These are phyloP conservation scores for Berberis vulgaris DNA, from an alignment of 164 flowering plant genomes.

Conservation along the genomic window DNA sequence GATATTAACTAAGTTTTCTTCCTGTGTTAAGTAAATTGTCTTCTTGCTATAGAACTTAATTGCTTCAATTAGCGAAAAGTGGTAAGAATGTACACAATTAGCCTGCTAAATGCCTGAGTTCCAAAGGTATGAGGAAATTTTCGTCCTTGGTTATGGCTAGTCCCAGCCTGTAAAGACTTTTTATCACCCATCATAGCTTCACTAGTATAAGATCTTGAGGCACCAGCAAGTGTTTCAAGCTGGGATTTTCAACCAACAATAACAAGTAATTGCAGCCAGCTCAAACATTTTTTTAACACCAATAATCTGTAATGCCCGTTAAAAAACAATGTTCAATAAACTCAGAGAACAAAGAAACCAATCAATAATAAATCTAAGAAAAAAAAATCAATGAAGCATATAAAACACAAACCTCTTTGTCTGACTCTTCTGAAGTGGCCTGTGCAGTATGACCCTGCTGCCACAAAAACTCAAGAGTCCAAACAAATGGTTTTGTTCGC, in stretches of 20 bases:
- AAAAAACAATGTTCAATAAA: conserved; percentile 14
- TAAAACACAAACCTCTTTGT: conserved; percentile 78
- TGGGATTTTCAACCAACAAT: conserved; percentile 87
- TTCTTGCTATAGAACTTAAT: too few relatives aligned
- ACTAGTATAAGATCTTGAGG: conserved; percentile 77
- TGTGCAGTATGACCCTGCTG: conserved; percentile 99
- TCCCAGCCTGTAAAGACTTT: conserved; percentile 98
- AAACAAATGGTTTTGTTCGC: conserved; percentile 96
- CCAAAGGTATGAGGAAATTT: conserved; percentile 93
- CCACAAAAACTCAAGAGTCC: conserved; percentile 98
- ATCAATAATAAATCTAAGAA: not conserved
- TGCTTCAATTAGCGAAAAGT: too few relatives aligned
- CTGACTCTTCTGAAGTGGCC: conserved; percentile 90
- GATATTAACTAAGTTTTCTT: too few relatives aligned
- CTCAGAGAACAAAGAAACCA: not conserved
- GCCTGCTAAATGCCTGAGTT: conserved; percentile 50
- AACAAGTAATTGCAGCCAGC: conserved; percentile 96
- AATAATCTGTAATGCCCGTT: conserved; percentile 94
- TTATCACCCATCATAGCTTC: conserved; percentile 99
- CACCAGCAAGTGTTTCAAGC: conserved; percentile 98
- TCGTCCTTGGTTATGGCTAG: conserved; percentile 97
- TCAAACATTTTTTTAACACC: conserved; percentile 55
- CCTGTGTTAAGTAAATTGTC: too few relatives aligned
- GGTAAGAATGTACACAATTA: not conserved
- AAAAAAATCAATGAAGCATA: not conserved